Base-by-base conservation (phyloP, 2,329 filamentous ascomycete genomes). In the Hypoxylon sp. region DNA sequence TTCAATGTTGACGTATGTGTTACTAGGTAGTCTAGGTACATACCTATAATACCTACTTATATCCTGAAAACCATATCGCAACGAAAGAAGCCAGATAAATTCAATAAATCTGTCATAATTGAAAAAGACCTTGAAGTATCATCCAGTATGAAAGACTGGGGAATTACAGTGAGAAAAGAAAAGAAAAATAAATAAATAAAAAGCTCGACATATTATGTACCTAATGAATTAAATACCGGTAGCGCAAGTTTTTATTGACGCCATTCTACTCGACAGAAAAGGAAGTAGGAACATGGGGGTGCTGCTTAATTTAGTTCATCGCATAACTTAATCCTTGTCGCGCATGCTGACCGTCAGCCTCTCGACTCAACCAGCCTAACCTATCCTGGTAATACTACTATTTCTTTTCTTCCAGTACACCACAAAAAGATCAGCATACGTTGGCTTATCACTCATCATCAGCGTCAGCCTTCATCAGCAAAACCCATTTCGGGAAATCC, bases 381-480 rank as follows among this genome's bases (percentile, higher is more conserved):
- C 37, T 19, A 11, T 6, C n/a, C 6, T 11, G 37, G 37, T 14
- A n/a, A 34, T 14, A 14, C 16, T 21, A 21, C n/a, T 19, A 41
- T 41, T 2, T 19, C 16, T 16, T 39, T 39, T 9, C 16, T 41
- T 21, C n/a, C 16, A 41, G 8, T 41, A 2, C 16, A 21, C 37
- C 37, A 21, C 9, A 3, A 11, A 41, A 19, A 46, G 41, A 56
- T 56, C 53, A 37, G 19, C 43, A 32, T 27, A 39, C 37, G 7
- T 41, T 5, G 37, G 16, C 37, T 41, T 11, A 14, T 41, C 37
- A 16, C 16, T 21, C 37, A 21, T 41, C 37, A 25, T 59, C 56
- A 59, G 56, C 56, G 37, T 48, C 56, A 59, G 56, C 56, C 56
- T 52, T 34, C 34, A 30, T 45, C 56, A 29, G 37, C 37, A 41